phyloP scores from a whole-genome alignment of 2,329 filamentous ascomycete species.

The Triangularia verruculosa region DNA sequence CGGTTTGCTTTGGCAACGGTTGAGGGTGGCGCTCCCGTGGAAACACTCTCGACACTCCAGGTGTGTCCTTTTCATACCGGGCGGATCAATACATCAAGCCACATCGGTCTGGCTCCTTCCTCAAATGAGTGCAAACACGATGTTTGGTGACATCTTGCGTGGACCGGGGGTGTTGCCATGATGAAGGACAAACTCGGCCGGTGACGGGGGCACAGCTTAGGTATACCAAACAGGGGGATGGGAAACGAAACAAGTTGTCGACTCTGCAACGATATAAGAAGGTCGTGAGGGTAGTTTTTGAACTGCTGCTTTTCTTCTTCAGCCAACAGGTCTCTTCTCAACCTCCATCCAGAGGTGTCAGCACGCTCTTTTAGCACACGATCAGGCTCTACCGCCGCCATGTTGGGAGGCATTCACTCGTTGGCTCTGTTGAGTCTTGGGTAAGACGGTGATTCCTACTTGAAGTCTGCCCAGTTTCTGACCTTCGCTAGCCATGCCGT shows the following conservation, averaged over 20 bases:
- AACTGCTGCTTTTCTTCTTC: background rate
- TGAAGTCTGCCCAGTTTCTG: background rate
- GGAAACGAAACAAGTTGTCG: background rate
- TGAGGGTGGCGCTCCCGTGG: background rate
- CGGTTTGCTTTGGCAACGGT: constrained; percentile 6
- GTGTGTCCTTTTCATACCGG: background rate
- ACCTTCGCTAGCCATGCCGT: constrained; percentile 6
- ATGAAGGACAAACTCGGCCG: background rate
- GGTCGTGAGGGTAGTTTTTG: background rate
- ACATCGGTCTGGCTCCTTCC: background rate
- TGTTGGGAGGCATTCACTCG: constrained; percentile 8
- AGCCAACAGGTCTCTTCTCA: background rate
- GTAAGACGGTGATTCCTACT: background rate
- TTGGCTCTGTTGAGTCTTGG: constrained; percentile 18
- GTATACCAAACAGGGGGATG: background rate
- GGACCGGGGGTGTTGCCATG: background rate
- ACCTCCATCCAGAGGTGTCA: background rate
- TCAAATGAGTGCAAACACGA: constrained; percentile 8
- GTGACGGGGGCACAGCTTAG: background rate
- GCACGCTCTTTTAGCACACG: constrained; percentile 9
- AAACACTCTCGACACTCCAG: background rate
- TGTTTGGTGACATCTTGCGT: constrained; percentile 1
- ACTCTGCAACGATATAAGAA: constrained; percentile 1
- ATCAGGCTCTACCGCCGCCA: background rate
- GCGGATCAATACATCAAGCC: background rate